Percentiles rank a stretch among this genome's conserved stretches.
phyloP scores from a whole-genome alignment of 305 asterid species.

The Petunia hybrid region DNA sequence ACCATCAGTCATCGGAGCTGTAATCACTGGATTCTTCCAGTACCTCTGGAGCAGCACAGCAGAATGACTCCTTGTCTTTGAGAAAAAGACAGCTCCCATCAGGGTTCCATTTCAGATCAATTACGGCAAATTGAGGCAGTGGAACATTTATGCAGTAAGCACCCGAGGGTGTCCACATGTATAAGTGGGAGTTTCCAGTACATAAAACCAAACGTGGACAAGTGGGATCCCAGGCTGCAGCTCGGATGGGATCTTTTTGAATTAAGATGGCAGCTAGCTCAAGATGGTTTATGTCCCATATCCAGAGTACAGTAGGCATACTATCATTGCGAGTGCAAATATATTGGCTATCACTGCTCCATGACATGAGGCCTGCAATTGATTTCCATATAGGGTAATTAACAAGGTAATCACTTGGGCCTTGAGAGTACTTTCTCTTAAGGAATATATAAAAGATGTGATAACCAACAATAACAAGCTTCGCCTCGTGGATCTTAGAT shows the following conservation, averaged over 20 bases:
- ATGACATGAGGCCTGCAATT: conserved; percentile 80
- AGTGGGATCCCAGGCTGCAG: conserved; percentile 91
- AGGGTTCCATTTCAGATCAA: conserved; percentile 87
- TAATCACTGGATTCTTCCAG: conserved; percentile 87
- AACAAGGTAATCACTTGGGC: conserved; percentile 21
- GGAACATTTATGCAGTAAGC: conserved; percentile 90
- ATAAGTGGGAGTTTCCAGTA: conserved; percentile 78
- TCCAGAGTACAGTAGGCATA: conserved; percentile 97
- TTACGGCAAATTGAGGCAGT: conserved; percentile 64
- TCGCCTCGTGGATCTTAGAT: neutral
- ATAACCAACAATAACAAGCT: conserved; percentile 12
- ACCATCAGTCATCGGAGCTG: conserved; percentile 76
- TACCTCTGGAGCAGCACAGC: conserved; percentile 89
- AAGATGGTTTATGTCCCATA: conserved; percentile 92
- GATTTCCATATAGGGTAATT: conserved; percentile 27
- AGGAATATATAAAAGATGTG: neutral
- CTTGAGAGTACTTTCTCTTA: conserved; percentile 27
- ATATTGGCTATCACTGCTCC: conserved; percentile 91
- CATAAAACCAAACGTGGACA: conserved; percentile 79
- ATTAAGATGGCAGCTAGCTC: conserved; percentile 91
- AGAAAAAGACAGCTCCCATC: conserved; percentile 91
- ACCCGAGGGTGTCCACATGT: conserved; percentile 98
- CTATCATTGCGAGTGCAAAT: conserved; percentile 94
- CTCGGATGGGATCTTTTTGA: conserved; percentile 90
- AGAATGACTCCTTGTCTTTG: conserved; percentile 85